Conservation (phyloP, 2,329 filamentous ascomycete species). For the Paecilomyces dactylethromorphus region DNA sequence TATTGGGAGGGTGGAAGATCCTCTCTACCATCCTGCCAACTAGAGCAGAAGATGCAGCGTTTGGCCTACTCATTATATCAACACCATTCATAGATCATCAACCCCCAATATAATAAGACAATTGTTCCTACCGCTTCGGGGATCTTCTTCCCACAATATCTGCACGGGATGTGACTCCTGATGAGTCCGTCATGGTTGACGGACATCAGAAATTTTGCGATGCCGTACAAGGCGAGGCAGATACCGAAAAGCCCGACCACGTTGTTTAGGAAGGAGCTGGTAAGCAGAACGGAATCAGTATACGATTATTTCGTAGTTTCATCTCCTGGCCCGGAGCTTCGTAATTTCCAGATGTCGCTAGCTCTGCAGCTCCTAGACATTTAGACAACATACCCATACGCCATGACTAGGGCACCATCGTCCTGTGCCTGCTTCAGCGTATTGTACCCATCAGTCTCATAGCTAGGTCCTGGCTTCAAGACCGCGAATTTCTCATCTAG, state of each 20-base stretch:
- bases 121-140: background rate
- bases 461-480: slow-evolving; percentile 52
- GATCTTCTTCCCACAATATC: slow-evolving; percentile 6
- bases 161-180: slow-evolving; percentile 7
- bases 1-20: slow-evolving; percentile 48
- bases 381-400: slow-evolving; percentile 54
- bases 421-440: slow-evolving; percentile 62
- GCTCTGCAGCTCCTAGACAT: too few species aligned
- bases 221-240: slow-evolving; percentile 4
- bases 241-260: slow-evolving; percentile 3
- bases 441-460: slow-evolving; percentile 56
- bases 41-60: slow-evolving; percentile 1
- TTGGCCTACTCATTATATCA: background rate
- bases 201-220: slow-evolving; percentile 4
- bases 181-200: slow-evolving; percentile 7
- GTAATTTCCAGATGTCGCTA: too few species aligned
- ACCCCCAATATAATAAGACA: background rate
- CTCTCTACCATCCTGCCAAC: slow-evolving; percentile 26
- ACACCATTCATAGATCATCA: background rate
- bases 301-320: background rate
- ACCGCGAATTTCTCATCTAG: slow-evolving; percentile 70
- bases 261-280: slow-evolving; percentile 5
- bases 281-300: background rate
- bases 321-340: too few species aligned
- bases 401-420: slow-evolving; percentile 66